A percentile compares a stretch with the other conserved stretches of the same genome.
Conservation (phyloP, 441 rosid genomes). For the Populus tomentosa region DNA sequence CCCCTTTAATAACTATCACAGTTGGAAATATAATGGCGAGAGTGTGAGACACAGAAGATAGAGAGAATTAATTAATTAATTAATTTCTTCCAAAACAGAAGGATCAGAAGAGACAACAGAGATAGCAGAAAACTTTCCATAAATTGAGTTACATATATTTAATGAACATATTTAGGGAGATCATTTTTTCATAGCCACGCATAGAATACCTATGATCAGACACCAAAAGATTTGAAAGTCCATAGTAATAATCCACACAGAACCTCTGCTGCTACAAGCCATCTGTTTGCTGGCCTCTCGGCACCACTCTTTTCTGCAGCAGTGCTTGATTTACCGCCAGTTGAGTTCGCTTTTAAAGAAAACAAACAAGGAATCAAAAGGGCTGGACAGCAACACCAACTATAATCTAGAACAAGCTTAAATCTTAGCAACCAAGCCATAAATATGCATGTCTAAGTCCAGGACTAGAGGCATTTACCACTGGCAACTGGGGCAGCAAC, state of each 20-base stretch:
- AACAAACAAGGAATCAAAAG: neutral
- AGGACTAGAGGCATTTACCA: conserved; percentile 20
- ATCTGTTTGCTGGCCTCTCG: conserved; percentile 17
- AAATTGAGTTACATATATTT: neutral
- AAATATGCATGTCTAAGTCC: neutral
- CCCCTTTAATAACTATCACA: too few relatives aligned
- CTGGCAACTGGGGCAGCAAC: conserved; percentile 21
- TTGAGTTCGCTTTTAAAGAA: conserved; percentile 24
- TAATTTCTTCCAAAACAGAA: neutral
- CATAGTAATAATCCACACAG: conserved; percentile 33
- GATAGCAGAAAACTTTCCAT: neutral
- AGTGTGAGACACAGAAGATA: neutral
- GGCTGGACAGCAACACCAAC: neutral
- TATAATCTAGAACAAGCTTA: neutral
- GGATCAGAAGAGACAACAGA: neutral
- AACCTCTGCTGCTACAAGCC: conserved; percentile 34
- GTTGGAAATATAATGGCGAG: too few relatives aligned
- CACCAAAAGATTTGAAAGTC: conserved; percentile 6
- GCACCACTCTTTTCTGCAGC: conserved; percentile 37
- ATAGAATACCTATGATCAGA: neutral
- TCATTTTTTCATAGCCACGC: neutral
- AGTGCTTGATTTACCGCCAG: conserved; percentile 12
- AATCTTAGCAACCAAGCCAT: too few relatives aligned
- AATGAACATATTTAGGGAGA: neutral
- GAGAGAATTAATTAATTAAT: neutral